Conservation (phyloP, 805 yeast genomes). For the Sugiyamaella smithiae region DNA sequence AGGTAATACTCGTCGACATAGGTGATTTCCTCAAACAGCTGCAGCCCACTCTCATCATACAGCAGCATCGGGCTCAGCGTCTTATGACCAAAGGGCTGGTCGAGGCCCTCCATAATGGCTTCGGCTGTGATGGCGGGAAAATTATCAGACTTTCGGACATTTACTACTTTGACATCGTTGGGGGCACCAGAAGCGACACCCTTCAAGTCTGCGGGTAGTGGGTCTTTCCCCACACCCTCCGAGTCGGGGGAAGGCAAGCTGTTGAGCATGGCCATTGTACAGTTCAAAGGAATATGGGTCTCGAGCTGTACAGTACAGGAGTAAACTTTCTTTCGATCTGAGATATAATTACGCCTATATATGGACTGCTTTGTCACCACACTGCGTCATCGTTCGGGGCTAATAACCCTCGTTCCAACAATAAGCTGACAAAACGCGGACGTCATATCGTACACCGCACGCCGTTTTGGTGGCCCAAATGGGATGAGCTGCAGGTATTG, state of each 20-base stretch:
- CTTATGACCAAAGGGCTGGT: background rate
- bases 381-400: too few relatives aligned
- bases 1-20: slow-evolving; percentile 1
- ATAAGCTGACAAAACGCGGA: too few relatives aligned
- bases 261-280: too few relatives aligned
- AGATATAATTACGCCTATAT: too few relatives aligned
- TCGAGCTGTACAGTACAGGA: too few relatives aligned
- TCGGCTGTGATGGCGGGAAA: background rate
- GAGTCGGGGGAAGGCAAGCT: too few relatives aligned
- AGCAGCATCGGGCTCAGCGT: slow-evolving; percentile 3
- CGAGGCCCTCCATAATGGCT: background rate
- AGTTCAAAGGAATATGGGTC: too few relatives aligned
- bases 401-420: too few relatives aligned
- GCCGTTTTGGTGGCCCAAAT: background rate
- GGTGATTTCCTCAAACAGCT: background rate
- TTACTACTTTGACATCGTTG: background rate
- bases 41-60: slow-evolving; percentile 1
- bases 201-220: slow-evolving; percentile 1
- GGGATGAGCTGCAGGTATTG: background rate
- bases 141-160: background rate
- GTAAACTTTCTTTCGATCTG: too few relatives aligned
- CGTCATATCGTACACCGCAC: background rate
- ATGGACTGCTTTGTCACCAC: too few relatives aligned
- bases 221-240: background rate
- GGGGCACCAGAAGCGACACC: too few relatives aligned